A percentile compares a stretch with the other conserved stretches of the same genome.
Conservation (phyloP, 805 yeast genomes). For the Kazachstania psychrophila region DNA sequence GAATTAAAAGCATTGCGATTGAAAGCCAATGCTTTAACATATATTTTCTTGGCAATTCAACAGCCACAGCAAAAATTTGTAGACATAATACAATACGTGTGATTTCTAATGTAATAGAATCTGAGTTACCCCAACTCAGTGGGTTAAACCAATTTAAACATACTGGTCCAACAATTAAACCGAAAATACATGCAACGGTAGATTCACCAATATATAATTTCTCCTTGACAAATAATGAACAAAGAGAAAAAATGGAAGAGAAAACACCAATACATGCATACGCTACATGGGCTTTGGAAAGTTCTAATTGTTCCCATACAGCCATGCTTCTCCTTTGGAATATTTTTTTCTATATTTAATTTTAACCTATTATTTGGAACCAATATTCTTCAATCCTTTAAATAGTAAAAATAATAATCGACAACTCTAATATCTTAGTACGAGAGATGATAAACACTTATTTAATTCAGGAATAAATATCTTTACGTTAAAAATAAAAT, state of each 20-base stretch:
- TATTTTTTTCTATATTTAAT: neutral
- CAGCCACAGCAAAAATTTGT: slow-evolving; percentile 91
- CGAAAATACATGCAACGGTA: slow-evolving; percentile 76
- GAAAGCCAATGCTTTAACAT: slow-evolving; percentile 79
- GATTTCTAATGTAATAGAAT: slow-evolving; percentile 71
- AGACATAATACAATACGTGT: slow-evolving; percentile 75
- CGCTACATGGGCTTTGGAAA: slow-evolving; percentile 67
- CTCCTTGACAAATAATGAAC: slow-evolving; percentile 77
- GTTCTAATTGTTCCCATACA: slow-evolving; percentile 29
- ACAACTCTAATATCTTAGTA: too few relatives aligned
- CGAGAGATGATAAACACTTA: too few relatives aligned
- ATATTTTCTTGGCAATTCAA: slow-evolving; percentile 82
- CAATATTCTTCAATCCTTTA: too few relatives aligned
- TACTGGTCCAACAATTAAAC: slow-evolving; percentile 83
- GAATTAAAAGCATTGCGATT: slow-evolving; percentile 62
- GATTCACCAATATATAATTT: slow-evolving; percentile 85
- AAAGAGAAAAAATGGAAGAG: slow-evolving; percentile 67
- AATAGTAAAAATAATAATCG: too few relatives aligned
- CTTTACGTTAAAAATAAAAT: too few relatives aligned
- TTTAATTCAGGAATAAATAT: too few relatives aligned
- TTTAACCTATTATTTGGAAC: too few relatives aligned
- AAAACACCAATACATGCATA: slow-evolving; percentile 84
- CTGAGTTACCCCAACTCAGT: slow-evolving; percentile 74
- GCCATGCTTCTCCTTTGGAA: slow-evolving; percentile 12
- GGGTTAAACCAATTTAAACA: slow-evolving; percentile 80